Base-by-base conservation (phyloP, 352 stramenopile genomes). In the Phytophthora idaei region DNA sequence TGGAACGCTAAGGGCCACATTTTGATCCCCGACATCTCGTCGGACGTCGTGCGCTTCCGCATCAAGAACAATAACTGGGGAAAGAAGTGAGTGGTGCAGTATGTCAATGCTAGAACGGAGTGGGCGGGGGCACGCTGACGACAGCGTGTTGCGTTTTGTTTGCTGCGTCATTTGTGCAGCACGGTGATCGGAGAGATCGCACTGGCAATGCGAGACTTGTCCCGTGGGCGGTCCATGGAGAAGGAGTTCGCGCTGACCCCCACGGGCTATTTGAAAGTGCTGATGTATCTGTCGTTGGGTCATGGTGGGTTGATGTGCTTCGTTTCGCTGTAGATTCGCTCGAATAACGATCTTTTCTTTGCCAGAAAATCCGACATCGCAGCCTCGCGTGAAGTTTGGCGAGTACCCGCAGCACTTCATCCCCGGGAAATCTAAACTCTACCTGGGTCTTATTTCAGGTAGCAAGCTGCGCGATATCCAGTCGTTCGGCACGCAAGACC, bases 31-130 rank as follows among this genome's bases (percentile, higher is more conserved):
- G 81, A 93, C 49, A 84, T 93, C 10, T 75, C 77, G 32, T 78
- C 80, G 32, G 82, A 90, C 51, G 69, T 91, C 53, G 70, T 93
- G 60, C 83, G 84, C 46, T 79, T 93, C 67, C 82, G 82, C 44
- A 62, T 93, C 25, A 74, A 88, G 54, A 93, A 93, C 64, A 83
- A 93, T 51, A 93, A 93, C 71, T 90, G 81, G 80, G 80, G 89
- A 17, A 87, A 87, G 56, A 93, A 85, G 82, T 92, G 45, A 59
- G 71, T 52, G 8, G 15, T 17, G 14, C 39, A 47, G 7, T 49
- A 49, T 5, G 15, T 31, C 31, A 39, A 42, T 58, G 27, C 39
- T 46, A 27, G 10, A 34, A 36, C 21, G n/a, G 11, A 45, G 6
- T 54, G 11, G 9, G 21, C 21, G 21, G 21, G 21, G 41, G 8